Evolutionary conservation across 305 asterid genomes (phyloP).

Genomic region (Solanum aculeatissimum): DNA sequence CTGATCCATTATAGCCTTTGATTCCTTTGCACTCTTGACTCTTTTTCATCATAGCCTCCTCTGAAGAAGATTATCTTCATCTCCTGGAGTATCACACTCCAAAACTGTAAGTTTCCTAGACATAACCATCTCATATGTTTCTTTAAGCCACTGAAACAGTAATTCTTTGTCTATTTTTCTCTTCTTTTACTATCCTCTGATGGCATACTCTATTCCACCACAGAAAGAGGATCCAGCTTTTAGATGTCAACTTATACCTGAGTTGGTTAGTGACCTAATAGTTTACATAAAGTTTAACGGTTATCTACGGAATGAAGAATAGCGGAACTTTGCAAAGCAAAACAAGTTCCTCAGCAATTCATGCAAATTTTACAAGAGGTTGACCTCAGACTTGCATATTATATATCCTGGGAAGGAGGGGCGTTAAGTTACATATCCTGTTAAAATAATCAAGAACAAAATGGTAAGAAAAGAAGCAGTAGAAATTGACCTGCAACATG

Average conservation of each 20-base stretch:
- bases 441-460: neutral
- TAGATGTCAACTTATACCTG: neutral
- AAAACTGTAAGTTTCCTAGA: neutral
- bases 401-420: neutral
- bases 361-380: neutral
- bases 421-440: neutral
- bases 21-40: neutral
- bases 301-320: neutral
- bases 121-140: neutral
- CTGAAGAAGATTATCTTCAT: neutral
- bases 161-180: neutral
- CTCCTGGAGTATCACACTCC: neutral
- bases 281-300: neutral
- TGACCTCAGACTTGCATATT: neutral
- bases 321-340: neutral
- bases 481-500: conserved; percentile 76
- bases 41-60: neutral
- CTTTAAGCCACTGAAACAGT: neutral
- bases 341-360: neutral
- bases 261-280: neutral
- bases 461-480: neutral
- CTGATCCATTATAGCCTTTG: neutral
- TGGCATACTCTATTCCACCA: neutral
- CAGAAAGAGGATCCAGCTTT: neutral
- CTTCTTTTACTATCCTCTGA: neutral